Conservation (phyloP, 805 yeast genomes). For the Zygotorulaspora chibaensis region DNA sequence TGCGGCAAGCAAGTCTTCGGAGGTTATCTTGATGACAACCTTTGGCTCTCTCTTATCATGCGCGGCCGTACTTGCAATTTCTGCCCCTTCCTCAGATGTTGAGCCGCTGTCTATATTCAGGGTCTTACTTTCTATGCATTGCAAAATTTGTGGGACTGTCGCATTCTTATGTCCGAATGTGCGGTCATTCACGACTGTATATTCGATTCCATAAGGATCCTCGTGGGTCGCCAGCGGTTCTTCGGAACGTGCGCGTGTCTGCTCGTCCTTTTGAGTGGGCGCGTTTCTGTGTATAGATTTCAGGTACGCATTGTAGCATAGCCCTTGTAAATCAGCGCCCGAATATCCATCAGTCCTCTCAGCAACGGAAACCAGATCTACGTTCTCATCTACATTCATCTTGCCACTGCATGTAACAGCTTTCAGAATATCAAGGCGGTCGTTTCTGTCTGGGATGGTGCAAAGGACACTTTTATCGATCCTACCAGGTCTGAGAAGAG, state of each 20-base stretch:
- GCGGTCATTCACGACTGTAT: slow-evolving; percentile 6
- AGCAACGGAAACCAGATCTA: slow-evolving; percentile 55
- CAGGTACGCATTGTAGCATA: slow-evolving; percentile 86
- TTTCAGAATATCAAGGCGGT: slow-evolving; percentile 65
- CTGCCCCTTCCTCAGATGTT: neutral
- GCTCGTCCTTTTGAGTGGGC: slow-evolving; percentile 32
- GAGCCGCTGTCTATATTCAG: neutral
- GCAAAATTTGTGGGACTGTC: neutral
- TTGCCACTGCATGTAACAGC: slow-evolving; percentile 13
- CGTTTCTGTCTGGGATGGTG: slow-evolving; percentile 71
- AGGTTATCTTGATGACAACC: slow-evolving; percentile 35
- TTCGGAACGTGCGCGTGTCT: neutral
- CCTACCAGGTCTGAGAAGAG: slow-evolving; percentile 92
- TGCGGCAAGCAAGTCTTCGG: slow-evolving; percentile 56
- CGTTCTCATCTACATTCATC: slow-evolving; percentile 51
- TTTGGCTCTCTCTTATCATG: neutral
- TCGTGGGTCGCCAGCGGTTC: neutral
- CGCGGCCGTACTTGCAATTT: neutral
- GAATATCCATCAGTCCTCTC: slow-evolving; percentile 67
- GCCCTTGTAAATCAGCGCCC: slow-evolving; percentile 93
- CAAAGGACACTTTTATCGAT: slow-evolving; percentile 89
- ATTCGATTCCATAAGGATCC: neutral
- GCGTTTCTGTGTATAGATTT: slow-evolving; percentile 75
- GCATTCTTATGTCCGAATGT: neutral
- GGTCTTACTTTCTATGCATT: neutral